Percentiles rank a stretch among this genome's conserved stretches.
Conservation (phyloP, 75 land plant genomes). For the Picea sitchensis region DNA sequence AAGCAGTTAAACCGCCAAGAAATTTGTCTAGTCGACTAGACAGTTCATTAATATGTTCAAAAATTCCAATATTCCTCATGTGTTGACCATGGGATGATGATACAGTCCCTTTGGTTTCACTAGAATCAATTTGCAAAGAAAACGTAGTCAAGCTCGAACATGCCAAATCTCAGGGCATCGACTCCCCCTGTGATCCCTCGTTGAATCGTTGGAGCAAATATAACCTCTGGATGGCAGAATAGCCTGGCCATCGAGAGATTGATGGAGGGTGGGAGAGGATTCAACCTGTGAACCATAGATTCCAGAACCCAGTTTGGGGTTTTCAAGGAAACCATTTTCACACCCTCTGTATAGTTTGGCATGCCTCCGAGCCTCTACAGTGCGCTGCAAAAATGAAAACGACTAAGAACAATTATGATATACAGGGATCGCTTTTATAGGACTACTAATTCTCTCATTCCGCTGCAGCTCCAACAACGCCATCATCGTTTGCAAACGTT, state of each 20-base stretch:
- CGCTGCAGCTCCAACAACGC: conserved; percentile 6
- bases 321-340: not conserved
- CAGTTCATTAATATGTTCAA: no score
- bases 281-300: not conserved
- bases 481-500: not conserved
- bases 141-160: not conserved
- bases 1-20: no score
- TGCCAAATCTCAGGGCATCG: not conserved
- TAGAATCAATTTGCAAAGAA: no score
- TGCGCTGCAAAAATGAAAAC: conserved; percentile 1
- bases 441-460: not conserved
- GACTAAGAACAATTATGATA: conserved; percentile 6
- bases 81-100: no score
- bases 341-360: not conserved
- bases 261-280: not conserved
- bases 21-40: no score
- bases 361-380: not conserved
- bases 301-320: not conserved
- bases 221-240: conserved; percentile 4
- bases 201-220: not conserved
- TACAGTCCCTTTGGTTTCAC: no score
- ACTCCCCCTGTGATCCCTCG: no score
- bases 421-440: conserved; percentile 19
- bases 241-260: not conserved
- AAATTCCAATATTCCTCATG: no score